These are phyloP conservation scores for Aspergillus fumigatus DNA, from an alignment of 2,329 filamentous ascomycete genomes.

Conservation along the genomic window DNA sequence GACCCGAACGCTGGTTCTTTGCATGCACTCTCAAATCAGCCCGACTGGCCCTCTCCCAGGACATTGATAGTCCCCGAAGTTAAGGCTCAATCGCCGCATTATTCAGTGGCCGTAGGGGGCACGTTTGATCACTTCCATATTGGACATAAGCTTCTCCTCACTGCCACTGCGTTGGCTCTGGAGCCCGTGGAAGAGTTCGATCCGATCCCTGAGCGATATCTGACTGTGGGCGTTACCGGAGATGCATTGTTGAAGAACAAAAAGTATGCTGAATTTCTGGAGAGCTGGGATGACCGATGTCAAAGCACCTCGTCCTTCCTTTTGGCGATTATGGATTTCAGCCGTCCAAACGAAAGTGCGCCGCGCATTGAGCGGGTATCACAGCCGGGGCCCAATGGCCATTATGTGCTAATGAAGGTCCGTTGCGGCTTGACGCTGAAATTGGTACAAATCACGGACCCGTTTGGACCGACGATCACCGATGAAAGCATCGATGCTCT, in stretches of 20 bases:
- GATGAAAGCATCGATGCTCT: conserved; percentile 73
- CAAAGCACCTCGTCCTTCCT: conserved; percentile 68
- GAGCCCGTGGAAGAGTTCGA: conserved; percentile 42
- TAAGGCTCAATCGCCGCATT: conserved; percentile 37
- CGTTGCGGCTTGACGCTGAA: conserved; percentile 63
- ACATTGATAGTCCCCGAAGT: conserved; percentile 21
- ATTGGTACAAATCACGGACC: conserved; percentile 80
- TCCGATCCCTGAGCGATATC: conserved; percentile 45
- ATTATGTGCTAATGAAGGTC: conserved; percentile 44
- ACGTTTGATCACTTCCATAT: conserved; percentile 96
- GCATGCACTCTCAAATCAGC: conserved; percentile 18
- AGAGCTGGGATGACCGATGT: conserved; percentile 74
- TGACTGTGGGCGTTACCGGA: conserved; percentile 83
- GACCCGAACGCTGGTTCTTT: conserved; percentile 14
- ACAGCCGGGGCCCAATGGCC: conserved; percentile 36
- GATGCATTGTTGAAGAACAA: conserved; percentile 85
- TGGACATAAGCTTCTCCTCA: conserved; percentile 92
- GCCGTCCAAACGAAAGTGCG: conserved; percentile 41
- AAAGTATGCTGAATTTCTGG: conserved; percentile 74
- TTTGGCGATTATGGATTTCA: conserved; percentile 55
- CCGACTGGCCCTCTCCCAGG: conserved; percentile 19
- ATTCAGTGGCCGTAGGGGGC: conserved; percentile 74
- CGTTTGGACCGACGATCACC: conserved; percentile 85
- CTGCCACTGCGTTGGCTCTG: conserved; percentile 73
- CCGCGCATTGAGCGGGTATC: conserved; percentile 29